These are phyloP conservation scores for Lactifluus hygrophoroides DNA, from an alignment of 768 basidiomycete genomes.

Conservation along the genomic window DNA sequence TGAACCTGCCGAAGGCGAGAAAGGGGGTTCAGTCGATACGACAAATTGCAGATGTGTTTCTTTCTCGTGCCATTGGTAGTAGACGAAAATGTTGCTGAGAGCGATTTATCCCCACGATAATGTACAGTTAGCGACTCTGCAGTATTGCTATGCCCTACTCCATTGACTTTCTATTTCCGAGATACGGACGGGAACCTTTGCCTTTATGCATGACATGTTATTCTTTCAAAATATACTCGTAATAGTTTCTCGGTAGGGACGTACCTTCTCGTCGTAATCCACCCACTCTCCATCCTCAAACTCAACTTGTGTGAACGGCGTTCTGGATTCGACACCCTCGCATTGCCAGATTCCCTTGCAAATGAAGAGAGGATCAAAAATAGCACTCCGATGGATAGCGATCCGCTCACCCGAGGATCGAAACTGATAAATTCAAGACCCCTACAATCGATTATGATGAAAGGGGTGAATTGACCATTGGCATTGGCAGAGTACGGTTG, in stretches of 20 bases:
- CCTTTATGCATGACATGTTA: slow-evolving; percentile 32
- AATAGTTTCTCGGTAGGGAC: slow-evolving; percentile 1
- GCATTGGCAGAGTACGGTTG: slow-evolving; percentile 54
- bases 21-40: too few species aligned
- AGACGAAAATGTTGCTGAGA: background rate
- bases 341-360: slow-evolving; percentile 75
- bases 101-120: background rate
- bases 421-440: slow-evolving; percentile 79
- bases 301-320: slow-evolving; percentile 57
- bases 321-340: slow-evolving; percentile 47
- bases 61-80: background rate
- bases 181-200: slow-evolving; percentile 58
- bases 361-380: background rate
- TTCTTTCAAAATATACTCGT: background rate
- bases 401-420: slow-evolving; percentile 51
- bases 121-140: background rate
- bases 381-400: background rate
- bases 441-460: slow-evolving; percentile 74
- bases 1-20: too few species aligned
- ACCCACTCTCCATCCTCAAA: slow-evolving; percentile 65
- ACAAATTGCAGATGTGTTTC: background rate
- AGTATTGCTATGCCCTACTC: slow-evolving; percentile 42
- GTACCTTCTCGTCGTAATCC: slow-evolving; percentile 88
- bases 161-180: slow-evolving; percentile 59
- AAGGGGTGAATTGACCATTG: slow-evolving; percentile 48